A percentile compares a stretch with the other conserved stretches of the same genome.
Conservation (phyloP, 306 rosid genomes). For the Trifolium subterraneum region DNA sequence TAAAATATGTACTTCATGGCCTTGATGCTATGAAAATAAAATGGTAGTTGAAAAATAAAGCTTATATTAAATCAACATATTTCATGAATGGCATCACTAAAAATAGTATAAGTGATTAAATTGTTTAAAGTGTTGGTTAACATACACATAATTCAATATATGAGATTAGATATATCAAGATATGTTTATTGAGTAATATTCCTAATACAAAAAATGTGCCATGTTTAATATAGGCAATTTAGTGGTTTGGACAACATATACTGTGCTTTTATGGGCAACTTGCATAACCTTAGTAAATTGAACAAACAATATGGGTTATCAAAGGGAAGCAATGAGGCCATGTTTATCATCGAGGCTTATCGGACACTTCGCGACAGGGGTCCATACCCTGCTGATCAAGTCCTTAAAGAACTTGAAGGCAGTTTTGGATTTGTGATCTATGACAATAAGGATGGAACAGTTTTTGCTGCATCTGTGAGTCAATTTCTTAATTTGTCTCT, state of each 20-base stretch:
- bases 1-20: too few species aligned
- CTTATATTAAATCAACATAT: too few species aligned
- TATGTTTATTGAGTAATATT: neutral
- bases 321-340: slow-evolving; percentile 75
- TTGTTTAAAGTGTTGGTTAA: too few species aligned
- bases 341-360: slow-evolving; percentile 79
- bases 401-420: slow-evolving; percentile 85
- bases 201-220: slow-evolving; percentile 12
- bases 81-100: too few species aligned
- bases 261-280: slow-evolving; percentile 74
- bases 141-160: too few species aligned
- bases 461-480: slow-evolving; percentile 80
- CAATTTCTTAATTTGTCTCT: neutral
- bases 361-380: slow-evolving; percentile 88
- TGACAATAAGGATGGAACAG: slow-evolving; percentile 64
- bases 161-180: too few species aligned
- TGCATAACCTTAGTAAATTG: slow-evolving; percentile 70
- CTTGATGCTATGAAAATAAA: too few species aligned
- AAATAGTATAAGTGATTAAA: too few species aligned
- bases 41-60: too few species aligned
- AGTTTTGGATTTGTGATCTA: slow-evolving; percentile 78
- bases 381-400: slow-evolving; percentile 97
- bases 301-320: slow-evolving; percentile 82
- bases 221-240: slow-evolving; percentile 64
- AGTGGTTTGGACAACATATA: slow-evolving; percentile 78